Evolutionary conservation across 2,329 filamentous ascomycete species (phyloP), one percentile per base, ranked within the genome.

Genomic region (Colletotrichum shisoi): DNA sequence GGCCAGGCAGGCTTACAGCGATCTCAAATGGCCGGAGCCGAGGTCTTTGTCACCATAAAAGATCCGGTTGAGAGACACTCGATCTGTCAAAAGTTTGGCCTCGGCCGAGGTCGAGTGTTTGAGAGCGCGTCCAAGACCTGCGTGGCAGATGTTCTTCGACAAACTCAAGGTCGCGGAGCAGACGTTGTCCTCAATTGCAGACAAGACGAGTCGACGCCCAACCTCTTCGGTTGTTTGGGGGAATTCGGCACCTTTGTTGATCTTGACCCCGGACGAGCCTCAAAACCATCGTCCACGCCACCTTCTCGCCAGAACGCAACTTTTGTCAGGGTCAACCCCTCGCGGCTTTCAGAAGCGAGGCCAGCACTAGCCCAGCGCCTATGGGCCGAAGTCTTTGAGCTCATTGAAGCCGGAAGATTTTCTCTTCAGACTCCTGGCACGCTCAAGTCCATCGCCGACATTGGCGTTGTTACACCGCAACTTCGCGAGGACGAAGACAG

Each of bases 1-100:
- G 79, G 79, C 2, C 74, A 76, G 57, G 77, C 77, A 0, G 74
- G 76, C 0, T 76, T 79, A 19, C 67, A 68, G 3, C 56, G 80
- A 0, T 73, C 73, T 0, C 70, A 73, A 34, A 51, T 68, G 6
- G 53, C 73, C 3, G 76, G 76, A 1, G 76, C 76, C 1, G 70
- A 74, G 31, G 71, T 78, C 13, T 75, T 73, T 40, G 70, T 63
- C 7, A 78, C 76, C 0, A 73, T 76, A 4, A 72, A 73, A 48
- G 9, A 13, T 31, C 11, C 31, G 4, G 13, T 21, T 4, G 12
- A 4, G 9, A 42, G 80, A 83, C 72, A 78, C 77, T 62, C 66
- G 76, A 8, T 71, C 79, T 3, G 70, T 83, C 2, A 73, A 76
- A 71, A 71, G 13, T 81, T 78, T 57, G 74, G 74, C 2, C 75